Evolutionary conservation across 1,139 yeast species (phyloP).

Genomic region (Hanseniaspora gamundiae): DNA sequence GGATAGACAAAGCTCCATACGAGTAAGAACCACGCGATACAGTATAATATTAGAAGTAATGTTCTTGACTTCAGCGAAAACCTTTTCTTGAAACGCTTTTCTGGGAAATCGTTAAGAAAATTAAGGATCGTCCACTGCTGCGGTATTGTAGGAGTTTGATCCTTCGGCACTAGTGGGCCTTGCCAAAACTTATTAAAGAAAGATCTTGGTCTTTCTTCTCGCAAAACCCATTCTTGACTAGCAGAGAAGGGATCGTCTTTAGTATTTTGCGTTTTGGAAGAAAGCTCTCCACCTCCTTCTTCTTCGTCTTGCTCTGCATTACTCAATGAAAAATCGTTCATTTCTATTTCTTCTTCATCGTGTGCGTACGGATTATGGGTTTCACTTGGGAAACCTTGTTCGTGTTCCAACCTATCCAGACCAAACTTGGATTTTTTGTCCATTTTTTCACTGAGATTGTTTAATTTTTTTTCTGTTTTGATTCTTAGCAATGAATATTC

Average conservation of each 20-base stretch:
- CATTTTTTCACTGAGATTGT: too few species aligned
- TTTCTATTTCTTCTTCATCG: too few species aligned
- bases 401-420: too few species aligned
- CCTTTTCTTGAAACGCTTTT: slow-evolving; percentile 23
- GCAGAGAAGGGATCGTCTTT: background rate
- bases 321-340: too few species aligned
- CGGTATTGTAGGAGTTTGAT: slow-evolving; percentile 34
- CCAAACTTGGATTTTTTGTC: too few species aligned
- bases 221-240: background rate
- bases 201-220: background rate
- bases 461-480: too few species aligned
- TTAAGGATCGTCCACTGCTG: background rate
- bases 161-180: slow-evolving; percentile 41
- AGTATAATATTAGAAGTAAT: slow-evolving; percentile 29
- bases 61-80: slow-evolving; percentile 25
- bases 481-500: too few species aligned
- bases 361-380: too few species aligned
- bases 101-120: slow-evolving; percentile 26
- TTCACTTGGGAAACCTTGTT: too few species aligned
- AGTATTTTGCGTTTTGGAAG: too few species aligned
- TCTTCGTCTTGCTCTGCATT: too few species aligned
- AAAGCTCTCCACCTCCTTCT: too few species aligned
- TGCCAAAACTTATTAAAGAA: slow-evolving; percentile 28
- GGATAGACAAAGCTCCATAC: slow-evolving; percentile 17
- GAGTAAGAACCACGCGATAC: slow-evolving; percentile 21